Evolutionary conservation across 352 stramenopile species (phyloP).

Genomic region (Globisporangium spinosum): DNA sequence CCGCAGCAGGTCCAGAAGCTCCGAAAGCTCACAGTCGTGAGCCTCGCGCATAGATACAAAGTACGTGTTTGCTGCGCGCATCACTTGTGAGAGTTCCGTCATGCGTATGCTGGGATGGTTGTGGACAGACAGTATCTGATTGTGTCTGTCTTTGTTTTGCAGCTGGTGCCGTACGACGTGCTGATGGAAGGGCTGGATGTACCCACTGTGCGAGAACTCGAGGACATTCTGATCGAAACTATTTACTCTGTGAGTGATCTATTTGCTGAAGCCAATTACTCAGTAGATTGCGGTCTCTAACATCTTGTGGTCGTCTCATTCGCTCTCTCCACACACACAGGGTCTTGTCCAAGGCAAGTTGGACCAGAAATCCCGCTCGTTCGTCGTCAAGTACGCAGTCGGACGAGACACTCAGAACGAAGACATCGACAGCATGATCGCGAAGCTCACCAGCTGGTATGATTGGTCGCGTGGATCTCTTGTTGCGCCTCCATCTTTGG

Average conservation of each 20-base stretch:
- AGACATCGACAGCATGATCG: conserved; percentile 87
- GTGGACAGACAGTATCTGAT: not conserved
- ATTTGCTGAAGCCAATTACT: not conserved
- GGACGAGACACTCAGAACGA: conserved; percentile 83
- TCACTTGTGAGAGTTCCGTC: not conserved
- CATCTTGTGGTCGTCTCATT: too few relatives aligned
- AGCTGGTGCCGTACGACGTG: conserved; percentile 82
- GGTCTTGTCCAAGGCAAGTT: conserved; percentile 89
- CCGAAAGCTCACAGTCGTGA: conserved; percentile 86
- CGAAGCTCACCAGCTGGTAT: conserved; percentile 82
- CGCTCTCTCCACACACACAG: conserved; percentile 22
- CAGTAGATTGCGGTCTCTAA: not conserved
- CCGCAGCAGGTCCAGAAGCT: conserved; percentile 80
- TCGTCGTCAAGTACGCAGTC: conserved; percentile 86
- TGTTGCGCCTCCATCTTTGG: not conserved
- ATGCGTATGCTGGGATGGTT: not conserved
- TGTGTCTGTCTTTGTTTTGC: not conserved
- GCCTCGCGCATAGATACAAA: conserved; percentile 80
- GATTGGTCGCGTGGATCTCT: not conserved
- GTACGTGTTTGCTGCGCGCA: conserved; percentile 23
- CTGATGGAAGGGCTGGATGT: conserved; percentile 80
- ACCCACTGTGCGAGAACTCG: conserved; percentile 78
- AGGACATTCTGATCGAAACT: conserved; percentile 92
- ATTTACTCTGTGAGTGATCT: conserved; percentile 84
- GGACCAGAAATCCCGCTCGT: conserved; percentile 79